Evolutionary conservation across 306 rosid genomes (phyloP), one percentile per base, ranked within the genome.

Genomic region (Alnus glutinosa): DNA sequence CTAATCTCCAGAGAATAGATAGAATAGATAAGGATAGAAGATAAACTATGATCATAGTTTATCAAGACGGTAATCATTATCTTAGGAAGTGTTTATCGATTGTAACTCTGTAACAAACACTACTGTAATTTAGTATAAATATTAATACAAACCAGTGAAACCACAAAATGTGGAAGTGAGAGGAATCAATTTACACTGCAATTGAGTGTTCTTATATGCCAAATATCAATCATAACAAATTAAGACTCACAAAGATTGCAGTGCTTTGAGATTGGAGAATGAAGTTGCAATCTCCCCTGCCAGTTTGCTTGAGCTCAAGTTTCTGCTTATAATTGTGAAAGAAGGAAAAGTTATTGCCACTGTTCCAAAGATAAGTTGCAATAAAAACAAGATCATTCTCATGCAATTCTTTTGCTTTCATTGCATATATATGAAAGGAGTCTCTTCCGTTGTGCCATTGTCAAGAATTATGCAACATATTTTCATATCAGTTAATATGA

Each of bases 261-360:
- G 58, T 47, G 55, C 74, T 44, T 69, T 47, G 12, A 85, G 81
- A 62, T 55, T 0, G 54, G 69, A 74, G 55, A 81, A 77, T 5
- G 73, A 69, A 36, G 1, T 18, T 57, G 50, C 13, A 51, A 81
- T 62, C 66, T 51, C 16, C 73, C 85, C 82, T 10, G 28, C 34
- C 47, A 84, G n/a, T 4, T 64, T 16, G 70, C 78, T 77, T 62
- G 88, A 81, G n/a, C 85, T 74, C 47, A 85, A 42, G 44, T 85
- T 81, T 78, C 85, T 81, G 75, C 3, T 72, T 55, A 57, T 7
- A 36, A 37, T 5, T 9, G 4, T 66, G 23, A 36, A 64, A 14
- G 47, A 12, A 14, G 70, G 5, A 59, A 15, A 14, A 34, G 59
- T 57, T 57, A 57, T 9, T 2, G 4, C 19, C 1, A 5, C 19